A percentile compares a stretch with the other conserved stretches of the same genome.
Evolutionary conservation across 306 rosid species (phyloP).

Genomic region (Vigna angularis): DNA sequence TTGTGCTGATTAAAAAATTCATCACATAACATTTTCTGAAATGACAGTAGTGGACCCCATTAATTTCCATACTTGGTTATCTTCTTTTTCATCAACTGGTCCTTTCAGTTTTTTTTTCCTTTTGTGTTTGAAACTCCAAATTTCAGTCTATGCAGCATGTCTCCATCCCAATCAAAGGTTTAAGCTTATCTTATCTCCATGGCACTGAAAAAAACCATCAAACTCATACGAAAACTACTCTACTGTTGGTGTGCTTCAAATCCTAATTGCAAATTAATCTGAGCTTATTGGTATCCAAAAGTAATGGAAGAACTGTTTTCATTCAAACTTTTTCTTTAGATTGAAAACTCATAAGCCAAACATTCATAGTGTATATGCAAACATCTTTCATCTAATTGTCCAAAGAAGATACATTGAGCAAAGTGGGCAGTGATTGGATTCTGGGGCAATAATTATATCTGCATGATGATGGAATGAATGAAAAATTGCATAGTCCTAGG

Average conservation of each 20-base stretch:
- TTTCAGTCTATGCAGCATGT: background rate
- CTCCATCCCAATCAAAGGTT: background rate
- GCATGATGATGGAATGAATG: background rate
- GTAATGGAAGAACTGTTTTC: no score
- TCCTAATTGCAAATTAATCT: background rate
- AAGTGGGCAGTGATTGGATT: slow-evolving; percentile 28
- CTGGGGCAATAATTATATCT: slow-evolving; percentile 36
- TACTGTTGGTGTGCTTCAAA: background rate
- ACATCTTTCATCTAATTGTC: background rate
- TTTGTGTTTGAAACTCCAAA: background rate
- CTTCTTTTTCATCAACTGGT: background rate
- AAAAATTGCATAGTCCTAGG: slow-evolving; percentile 1
- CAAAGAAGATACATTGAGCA: slow-evolving; percentile 11
- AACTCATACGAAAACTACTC: background rate
- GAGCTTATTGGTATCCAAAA: no score
- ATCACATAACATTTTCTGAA: background rate
- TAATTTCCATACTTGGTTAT: background rate
- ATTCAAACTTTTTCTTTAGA: no score
- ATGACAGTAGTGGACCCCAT: background rate
- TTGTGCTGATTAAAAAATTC: no score
- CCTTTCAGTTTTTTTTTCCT: background rate
- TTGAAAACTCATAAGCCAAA: background rate
- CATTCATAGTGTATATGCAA: background rate
- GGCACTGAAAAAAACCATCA: slow-evolving; percentile 24
- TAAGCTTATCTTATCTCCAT: slow-evolving; percentile 11